Conservation (phyloP, 108 stramenopile genomes). For the Conticribra weissflogii region DNA sequence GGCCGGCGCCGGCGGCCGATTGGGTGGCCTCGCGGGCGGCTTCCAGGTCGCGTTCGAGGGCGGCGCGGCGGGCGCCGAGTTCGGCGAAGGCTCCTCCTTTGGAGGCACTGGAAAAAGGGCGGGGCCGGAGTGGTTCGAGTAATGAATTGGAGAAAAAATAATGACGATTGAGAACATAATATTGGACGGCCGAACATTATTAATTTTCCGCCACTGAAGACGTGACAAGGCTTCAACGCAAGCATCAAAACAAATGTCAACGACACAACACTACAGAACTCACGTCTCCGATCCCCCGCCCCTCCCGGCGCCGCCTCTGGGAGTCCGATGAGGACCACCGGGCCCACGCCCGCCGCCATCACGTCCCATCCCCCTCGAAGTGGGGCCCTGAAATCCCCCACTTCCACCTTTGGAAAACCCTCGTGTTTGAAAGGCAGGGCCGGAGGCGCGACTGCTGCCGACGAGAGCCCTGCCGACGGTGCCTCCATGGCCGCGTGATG, state of each 20-base stretch:
- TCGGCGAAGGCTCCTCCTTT: slow-evolving; percentile 33
- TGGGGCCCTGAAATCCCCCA: slow-evolving; percentile 31
- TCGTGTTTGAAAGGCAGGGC: too few species aligned
- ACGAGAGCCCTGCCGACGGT: too few species aligned
- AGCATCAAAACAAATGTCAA: neutral
- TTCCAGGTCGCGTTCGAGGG: slow-evolving; percentile 36
- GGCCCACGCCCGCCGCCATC: slow-evolving; percentile 44
- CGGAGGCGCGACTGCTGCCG: too few species aligned
- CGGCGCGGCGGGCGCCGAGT: slow-evolving; percentile 36
- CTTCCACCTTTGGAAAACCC: neutral
- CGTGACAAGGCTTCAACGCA: slow-evolving; percentile 8
- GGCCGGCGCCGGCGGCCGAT: slow-evolving; percentile 2
- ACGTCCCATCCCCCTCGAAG: slow-evolving; percentile 27
- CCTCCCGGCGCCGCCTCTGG: neutral
- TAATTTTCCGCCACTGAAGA: too few species aligned
- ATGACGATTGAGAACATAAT: neutral
- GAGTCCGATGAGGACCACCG: slow-evolving; percentile 35
- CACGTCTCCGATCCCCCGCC: slow-evolving; percentile 3
- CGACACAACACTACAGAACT: neutral
- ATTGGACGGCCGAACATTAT: too few species aligned
- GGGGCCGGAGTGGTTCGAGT: neutral
- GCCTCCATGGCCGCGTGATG: too few species aligned
- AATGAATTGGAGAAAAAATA: neutral
- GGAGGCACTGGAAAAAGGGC: too few species aligned
- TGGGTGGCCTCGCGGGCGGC: slow-evolving; percentile 27